These are phyloP conservation scores for Ustilago trichophora DNA, from an alignment of 1,284 basidiomycete genomes.

Conservation along the genomic window DNA sequence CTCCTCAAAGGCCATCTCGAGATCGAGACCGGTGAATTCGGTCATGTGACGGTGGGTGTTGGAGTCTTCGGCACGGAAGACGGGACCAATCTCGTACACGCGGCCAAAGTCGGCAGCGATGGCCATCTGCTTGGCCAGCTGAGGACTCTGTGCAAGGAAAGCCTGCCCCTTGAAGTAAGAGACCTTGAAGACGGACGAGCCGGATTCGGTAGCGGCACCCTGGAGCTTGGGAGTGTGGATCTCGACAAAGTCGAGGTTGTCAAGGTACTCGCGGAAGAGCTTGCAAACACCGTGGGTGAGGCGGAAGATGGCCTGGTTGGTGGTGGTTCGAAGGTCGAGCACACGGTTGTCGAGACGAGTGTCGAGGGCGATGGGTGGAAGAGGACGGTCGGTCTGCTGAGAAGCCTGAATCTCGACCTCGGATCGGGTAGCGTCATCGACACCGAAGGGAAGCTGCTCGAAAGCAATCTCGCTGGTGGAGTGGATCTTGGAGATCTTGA, in stretches of 20 bases:
- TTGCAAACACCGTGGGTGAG: slow-evolving; percentile 87
- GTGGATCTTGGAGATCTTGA: slow-evolving; percentile 85
- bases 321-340: slow-evolving; percentile 90
- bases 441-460: slow-evolving; percentile 80
- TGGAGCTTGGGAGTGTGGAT: slow-evolving; percentile 98
- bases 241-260: slow-evolving; percentile 81
- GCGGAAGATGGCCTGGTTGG: slow-evolving; percentile 95
- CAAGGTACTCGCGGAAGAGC: slow-evolving; percentile 87
- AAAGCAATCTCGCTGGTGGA: slow-evolving; percentile 79
- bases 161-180: slow-evolving; percentile 96
- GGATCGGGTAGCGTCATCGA: slow-evolving; percentile 89
- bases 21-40: slow-evolving; percentile 97
- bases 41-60: slow-evolving; percentile 98
- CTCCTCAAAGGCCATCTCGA: slow-evolving; percentile 98
- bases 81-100: slow-evolving; percentile 92
- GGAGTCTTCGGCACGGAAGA: slow-evolving; percentile 98
- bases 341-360: slow-evolving; percentile 95
- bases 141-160: slow-evolving; percentile 94
- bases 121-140: slow-evolving; percentile 98
- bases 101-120: slow-evolving; percentile 98
- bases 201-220: slow-evolving; percentile 94
- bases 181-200: slow-evolving; percentile 97
- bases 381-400: slow-evolving; percentile 62
- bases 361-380: slow-evolving; percentile 70
- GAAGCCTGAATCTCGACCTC: slow-evolving; percentile 76